A percentile compares a stretch with the other conserved stretches of the same genome.
These are phyloP conservation scores for Botrytis byssoidea DNA, from an alignment of 2,329 filamentous ascomycete genomes.

Conservation along the genomic window DNA sequence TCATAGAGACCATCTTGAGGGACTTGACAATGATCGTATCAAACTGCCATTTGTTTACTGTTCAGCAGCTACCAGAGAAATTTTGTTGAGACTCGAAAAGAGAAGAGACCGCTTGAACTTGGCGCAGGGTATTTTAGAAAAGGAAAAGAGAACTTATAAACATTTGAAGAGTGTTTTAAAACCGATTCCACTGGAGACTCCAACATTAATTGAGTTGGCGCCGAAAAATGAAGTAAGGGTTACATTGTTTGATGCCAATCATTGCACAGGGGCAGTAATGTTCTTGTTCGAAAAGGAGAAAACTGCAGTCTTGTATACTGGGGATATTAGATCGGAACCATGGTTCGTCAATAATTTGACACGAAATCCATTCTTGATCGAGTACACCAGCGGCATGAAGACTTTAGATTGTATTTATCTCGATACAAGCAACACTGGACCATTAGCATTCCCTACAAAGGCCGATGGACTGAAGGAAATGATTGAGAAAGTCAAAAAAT, in stretches of 20 bases:
- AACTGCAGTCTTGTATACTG: constrained; percentile 80
- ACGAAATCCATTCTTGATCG: constrained; percentile 69
- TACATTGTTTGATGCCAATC: constrained; percentile 87
- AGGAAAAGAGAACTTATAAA: constrained; percentile 70
- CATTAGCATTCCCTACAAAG: constrained; percentile 57
- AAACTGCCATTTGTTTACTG: constrained; percentile 86
- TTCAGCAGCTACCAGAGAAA: constrained; percentile 76
- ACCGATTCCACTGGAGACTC: constrained; percentile 77
- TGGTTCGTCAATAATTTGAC: constrained; percentile 80
- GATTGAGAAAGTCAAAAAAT: constrained; percentile 63
- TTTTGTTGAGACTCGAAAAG: constrained; percentile 77
- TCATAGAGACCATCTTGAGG: constrained; percentile 84
- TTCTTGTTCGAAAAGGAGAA: constrained; percentile 77
- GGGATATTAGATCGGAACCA: constrained; percentile 79
- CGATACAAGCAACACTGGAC: constrained; percentile 71
- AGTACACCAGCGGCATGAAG: constrained; percentile 67
- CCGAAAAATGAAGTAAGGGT: constrained; percentile 70
- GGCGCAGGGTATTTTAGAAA: constrained; percentile 73
- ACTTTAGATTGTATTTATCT: constrained; percentile 80
- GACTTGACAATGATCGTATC: constrained; percentile 64
- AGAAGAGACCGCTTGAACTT: constrained; percentile 80
- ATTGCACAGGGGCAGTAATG: constrained; percentile 88
- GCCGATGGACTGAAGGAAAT: constrained; percentile 75
- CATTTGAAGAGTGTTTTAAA: constrained; percentile 75
- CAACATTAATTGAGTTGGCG: constrained; percentile 70